Percentiles rank a stretch among this genome's conserved stretches.
These are phyloP conservation scores for Gryganskiella cystojenkinii DNA, from an alignment of 192 early-diverging fungal species.

Conservation along the genomic window DNA sequence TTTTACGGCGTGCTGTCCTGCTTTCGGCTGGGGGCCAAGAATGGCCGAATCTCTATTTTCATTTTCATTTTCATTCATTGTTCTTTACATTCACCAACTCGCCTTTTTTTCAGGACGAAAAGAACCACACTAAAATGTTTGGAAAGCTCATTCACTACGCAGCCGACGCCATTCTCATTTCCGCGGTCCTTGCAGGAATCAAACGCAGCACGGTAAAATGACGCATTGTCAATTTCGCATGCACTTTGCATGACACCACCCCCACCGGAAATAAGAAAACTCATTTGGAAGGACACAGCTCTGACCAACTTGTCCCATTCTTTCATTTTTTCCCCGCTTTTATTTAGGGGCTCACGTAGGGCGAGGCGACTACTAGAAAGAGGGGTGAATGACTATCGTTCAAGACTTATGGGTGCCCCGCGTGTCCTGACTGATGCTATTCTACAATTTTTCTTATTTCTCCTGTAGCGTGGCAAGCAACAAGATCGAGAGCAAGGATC, in stretches of 20 bases:
- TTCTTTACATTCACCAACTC: too few relatives aligned
- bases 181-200: conserved; percentile 62
- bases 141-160: conserved; percentile 59
- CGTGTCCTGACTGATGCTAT: not conserved
- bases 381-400: not conserved
- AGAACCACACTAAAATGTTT: conserved; percentile 13
- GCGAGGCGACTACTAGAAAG: too few relatives aligned
- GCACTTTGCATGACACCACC: too few relatives aligned
- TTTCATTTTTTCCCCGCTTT: not conserved
- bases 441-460: not conserved
- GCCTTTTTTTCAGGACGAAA: too few relatives aligned
- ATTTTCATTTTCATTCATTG: too few relatives aligned
- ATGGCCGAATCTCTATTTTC: too few relatives aligned
- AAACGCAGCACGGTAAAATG: conserved; percentile 58
- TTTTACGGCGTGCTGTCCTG: too few relatives aligned
- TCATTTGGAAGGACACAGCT: not conserved
- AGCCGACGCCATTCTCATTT: conserved; percentile 63
- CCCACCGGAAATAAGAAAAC: too few relatives aligned
- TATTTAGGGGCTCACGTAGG: conserved; percentile 45
- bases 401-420: not conserved
- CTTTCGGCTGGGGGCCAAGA: too few relatives aligned
- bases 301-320: not conserved
- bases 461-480: conserved; percentile 53
- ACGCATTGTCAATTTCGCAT: not conserved
- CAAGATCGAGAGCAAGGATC: conserved; percentile 59